Conservation (phyloP, 1,139 yeast genomes). For the Citeromyces hawaiiensis region DNA sequence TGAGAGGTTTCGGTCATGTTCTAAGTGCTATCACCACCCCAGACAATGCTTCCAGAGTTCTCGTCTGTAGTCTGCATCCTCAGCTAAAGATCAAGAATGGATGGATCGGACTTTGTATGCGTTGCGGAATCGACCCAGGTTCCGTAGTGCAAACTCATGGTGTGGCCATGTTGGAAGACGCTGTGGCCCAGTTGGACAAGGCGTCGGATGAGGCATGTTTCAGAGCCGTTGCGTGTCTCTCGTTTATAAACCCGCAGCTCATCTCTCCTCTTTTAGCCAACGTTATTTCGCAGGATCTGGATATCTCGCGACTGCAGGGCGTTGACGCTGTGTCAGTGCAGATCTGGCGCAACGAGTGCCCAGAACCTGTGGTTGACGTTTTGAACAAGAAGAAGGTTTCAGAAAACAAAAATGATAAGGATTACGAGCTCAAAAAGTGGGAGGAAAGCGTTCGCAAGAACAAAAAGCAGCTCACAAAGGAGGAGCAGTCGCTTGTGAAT, state of each 20-base stretch:
- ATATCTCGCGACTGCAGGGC: constrained; percentile 14
- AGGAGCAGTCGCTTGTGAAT: constrained; percentile 51
- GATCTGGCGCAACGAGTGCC: constrained; percentile 61
- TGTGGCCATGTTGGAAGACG: constrained; percentile 12
- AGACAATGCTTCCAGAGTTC: background rate
- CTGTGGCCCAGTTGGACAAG: constrained; percentile 11
- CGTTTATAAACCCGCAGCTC: constrained; percentile 56
- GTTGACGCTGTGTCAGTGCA: constrained; percentile 30
- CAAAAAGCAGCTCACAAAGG: constrained; percentile 53
- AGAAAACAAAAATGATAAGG: constrained; percentile 56
- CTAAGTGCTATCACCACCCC: background rate
- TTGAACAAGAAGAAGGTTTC: constrained; percentile 23
- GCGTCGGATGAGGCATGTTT: constrained; percentile 29
- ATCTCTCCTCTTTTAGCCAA: constrained; percentile 39
- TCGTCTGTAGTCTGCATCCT: constrained; percentile 33
- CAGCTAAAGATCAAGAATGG: constrained; percentile 32
- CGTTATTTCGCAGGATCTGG: constrained; percentile 27
- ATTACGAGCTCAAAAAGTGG: constrained; percentile 82
- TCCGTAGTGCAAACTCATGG: constrained; percentile 22
- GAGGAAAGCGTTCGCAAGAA: constrained; percentile 64
- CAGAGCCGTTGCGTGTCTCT: constrained; percentile 45
- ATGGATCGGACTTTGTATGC: constrained; percentile 73
- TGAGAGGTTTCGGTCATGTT: background rate
- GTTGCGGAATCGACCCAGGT: constrained; percentile 55
- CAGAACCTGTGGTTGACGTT: constrained; percentile 57